Percentiles rank a stretch among this genome's conserved stretches.
These are phyloP conservation scores for Colletotrichum costaricense DNA, from an alignment of 2,329 filamentous ascomycete species.

Conservation along the genomic window DNA sequence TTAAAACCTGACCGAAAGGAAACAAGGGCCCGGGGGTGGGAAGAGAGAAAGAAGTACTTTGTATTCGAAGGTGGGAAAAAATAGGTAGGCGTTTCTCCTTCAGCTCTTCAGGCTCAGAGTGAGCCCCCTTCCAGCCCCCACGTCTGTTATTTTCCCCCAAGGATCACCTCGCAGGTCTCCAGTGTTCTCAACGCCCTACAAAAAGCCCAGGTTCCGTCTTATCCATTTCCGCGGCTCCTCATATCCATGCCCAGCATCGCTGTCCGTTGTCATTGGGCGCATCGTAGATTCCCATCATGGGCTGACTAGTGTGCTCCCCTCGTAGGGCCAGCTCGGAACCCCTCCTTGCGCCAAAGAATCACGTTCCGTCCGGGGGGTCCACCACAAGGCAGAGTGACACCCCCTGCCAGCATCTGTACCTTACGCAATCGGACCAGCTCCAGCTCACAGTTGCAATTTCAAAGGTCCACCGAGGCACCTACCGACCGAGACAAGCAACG, in stretches of 20 bases:
- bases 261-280: conserved; percentile 8
- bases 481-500: background rate
- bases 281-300: conserved; percentile 1
- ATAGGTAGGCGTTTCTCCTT: background rate
- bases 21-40: background rate
- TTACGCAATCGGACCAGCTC: conserved; percentile 11
- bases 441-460: conserved; percentile 12
- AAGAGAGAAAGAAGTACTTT: background rate
- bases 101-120: background rate
- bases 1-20: background rate
- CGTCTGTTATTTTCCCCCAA: background rate
- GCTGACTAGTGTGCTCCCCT: background rate
- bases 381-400: conserved; percentile 1
- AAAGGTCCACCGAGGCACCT: background rate
- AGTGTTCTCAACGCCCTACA: conserved; percentile 8
- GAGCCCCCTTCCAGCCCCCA: conserved; percentile 20
- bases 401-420: background rate
- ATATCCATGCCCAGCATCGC: background rate
- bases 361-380: conserved; percentile 9
- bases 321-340: conserved; percentile 12
- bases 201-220: conserved; percentile 15
- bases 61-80: background rate
- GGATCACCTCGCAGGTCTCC: conserved; percentile 5
- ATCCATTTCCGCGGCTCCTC: conserved; percentile 14
- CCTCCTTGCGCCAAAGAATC: conserved; percentile 6